These are phyloP conservation scores for Gnomoniopsis sp. DNA, from an alignment of 2,329 filamentous ascomycete species.

Conservation along the genomic window DNA sequence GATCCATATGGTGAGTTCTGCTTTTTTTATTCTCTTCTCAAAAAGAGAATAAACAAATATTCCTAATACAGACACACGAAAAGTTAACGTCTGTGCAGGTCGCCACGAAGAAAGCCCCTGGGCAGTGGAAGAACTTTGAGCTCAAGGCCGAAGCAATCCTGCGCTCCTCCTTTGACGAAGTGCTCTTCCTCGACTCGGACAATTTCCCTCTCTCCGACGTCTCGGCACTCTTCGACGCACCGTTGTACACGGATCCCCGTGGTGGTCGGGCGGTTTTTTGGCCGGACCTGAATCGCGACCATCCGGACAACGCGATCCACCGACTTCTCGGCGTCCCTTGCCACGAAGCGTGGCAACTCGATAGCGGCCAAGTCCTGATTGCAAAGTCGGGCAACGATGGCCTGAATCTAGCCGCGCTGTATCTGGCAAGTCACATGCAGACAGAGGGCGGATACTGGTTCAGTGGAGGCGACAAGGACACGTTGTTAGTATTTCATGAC, in stretches of 20 bases:
- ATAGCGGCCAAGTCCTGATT: slow-evolving; percentile 16
- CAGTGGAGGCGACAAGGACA: slow-evolving; percentile 17
- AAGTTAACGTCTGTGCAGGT: slow-evolving; percentile 1
- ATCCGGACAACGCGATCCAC: slow-evolving; percentile 17
- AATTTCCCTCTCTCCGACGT: slow-evolving; percentile 14
- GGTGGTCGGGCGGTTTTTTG: slow-evolving; percentile 14
- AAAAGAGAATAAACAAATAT: no score
- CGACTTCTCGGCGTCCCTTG: slow-evolving; percentile 15
- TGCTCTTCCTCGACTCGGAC: slow-evolving; percentile 19
- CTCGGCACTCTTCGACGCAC: slow-evolving; percentile 2
- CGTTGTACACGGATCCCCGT: slow-evolving; percentile 5
- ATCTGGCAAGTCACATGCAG: slow-evolving; percentile 14
- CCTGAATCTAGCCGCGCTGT: slow-evolving; percentile 16
- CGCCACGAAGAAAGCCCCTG: slow-evolving; percentile 12
- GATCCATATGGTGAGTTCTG: slow-evolving; percentile 7
- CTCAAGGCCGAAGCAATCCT: slow-evolving; percentile 17
- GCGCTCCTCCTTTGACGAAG: slow-evolving; percentile 16
- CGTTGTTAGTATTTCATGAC: slow-evolving; percentile 6
- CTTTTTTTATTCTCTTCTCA: neutral
- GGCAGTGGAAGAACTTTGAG: slow-evolving; percentile 18
- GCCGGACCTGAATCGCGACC: slow-evolving; percentile 17
- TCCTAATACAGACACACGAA: no score
- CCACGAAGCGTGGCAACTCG: slow-evolving; percentile 17
- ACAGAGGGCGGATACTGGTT: slow-evolving; percentile 17
- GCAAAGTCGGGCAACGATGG: slow-evolving; percentile 15